These are phyloP conservation scores for Fraxinus sp. DNA, from an alignment of 305 asterid species.

Conservation along the genomic window DNA sequence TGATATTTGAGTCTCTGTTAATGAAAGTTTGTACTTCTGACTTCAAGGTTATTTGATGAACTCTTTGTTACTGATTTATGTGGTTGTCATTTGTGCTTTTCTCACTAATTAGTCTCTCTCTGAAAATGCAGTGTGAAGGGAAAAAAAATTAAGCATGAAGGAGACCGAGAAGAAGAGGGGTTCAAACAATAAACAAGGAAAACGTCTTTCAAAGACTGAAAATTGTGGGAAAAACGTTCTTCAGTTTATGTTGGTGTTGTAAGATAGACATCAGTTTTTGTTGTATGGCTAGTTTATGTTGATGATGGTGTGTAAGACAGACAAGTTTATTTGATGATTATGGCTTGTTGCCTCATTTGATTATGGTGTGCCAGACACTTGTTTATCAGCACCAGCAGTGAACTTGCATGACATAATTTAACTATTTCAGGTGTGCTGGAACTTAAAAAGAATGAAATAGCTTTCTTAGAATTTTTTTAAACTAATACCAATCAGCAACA, in stretches of 20 bases:
- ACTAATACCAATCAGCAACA: too few species aligned
- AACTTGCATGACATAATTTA: background rate
- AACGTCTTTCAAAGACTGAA: constrained; percentile 52
- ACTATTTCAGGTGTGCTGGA: background rate
- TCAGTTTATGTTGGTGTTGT: too few species aligned
- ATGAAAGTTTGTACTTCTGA: background rate
- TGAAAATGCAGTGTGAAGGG: constrained; percentile 30
- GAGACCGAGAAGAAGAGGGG: constrained; percentile 61
- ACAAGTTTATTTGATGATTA: too few species aligned
- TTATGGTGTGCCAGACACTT: too few species aligned
- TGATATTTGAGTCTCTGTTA: background rate
- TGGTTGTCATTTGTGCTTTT: constrained; percentile 10
- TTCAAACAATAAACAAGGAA: constrained; percentile 47
- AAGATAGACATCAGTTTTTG: too few species aligned
- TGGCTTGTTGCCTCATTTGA: too few species aligned
- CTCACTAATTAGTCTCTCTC: constrained; percentile 1
- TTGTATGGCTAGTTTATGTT: too few species aligned
- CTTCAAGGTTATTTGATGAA: background rate
- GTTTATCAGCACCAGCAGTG: background rate
- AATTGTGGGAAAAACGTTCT: constrained; percentile 35
- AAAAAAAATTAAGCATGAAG: constrained; percentile 50
- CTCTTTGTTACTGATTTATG: background rate
- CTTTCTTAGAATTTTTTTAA: background rate
- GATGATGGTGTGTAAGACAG: too few species aligned
- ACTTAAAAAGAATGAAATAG: background rate